Percentiles rank a stretch among this genome's conserved stretches.
These are phyloP conservation scores for Chlorella variabilis DNA, from an alignment of 163 green algal genomes.

Conservation along the genomic window DNA sequence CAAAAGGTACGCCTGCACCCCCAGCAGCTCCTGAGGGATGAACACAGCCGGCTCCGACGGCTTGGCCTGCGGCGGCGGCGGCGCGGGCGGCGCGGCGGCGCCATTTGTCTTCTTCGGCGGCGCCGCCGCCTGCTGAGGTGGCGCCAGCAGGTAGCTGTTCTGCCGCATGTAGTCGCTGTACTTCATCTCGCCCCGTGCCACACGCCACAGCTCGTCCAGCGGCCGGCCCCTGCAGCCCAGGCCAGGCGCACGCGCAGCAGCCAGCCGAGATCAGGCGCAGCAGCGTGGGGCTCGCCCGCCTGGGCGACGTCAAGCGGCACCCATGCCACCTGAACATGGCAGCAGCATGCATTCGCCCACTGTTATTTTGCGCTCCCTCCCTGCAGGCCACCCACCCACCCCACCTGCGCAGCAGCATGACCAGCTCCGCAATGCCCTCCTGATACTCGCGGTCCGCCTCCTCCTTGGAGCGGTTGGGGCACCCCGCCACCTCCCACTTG, in stretches of 20 bases:
- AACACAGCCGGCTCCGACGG: background rate
- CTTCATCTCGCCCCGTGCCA: conserved; percentile 62
- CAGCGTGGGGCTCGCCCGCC: no score
- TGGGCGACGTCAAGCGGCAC: no score
- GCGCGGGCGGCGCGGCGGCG: background rate
- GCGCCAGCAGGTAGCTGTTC: conserved; percentile 27
- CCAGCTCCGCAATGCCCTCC: conserved; percentile 59
- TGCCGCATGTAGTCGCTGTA: conserved; percentile 49
- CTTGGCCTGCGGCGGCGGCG: conserved; percentile 5
- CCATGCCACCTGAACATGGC: no score
- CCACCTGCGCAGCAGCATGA: conserved; percentile 55
- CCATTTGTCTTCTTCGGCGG: background rate
- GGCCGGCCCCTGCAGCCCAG: conserved; percentile 5
- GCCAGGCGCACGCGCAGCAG: background rate
- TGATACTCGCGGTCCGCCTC: conserved; percentile 79
- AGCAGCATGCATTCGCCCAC: no score
- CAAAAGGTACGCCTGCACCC: conserved; percentile 86
- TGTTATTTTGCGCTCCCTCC: no score
- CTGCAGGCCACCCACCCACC: no score
- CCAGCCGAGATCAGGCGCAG: no score
- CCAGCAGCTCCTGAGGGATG: conserved; percentile 37
- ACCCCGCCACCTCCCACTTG: conserved; percentile 91
- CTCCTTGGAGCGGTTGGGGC: conserved; percentile 74
- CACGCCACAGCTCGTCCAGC: conserved; percentile 84
- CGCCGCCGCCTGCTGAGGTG: background rate